These are phyloP conservation scores for Lomentospora prolificans DNA, from an alignment of 2,329 filamentous ascomycete genomes.

Conservation along the genomic window DNA sequence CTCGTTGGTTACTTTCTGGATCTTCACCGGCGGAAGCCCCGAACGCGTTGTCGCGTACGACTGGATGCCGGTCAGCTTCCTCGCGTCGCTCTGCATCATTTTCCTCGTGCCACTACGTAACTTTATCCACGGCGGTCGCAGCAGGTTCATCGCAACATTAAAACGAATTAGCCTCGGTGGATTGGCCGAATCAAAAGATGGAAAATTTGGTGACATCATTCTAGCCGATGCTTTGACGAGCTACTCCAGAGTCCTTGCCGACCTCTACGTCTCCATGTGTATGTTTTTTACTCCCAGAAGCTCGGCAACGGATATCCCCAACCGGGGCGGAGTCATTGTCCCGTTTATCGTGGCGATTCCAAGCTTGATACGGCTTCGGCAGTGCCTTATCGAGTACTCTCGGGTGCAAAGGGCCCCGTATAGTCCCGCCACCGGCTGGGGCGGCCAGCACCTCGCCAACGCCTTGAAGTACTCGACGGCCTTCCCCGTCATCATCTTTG, in stretches of 20 bases:
- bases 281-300: conserved; percentile 72
- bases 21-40: conserved; percentile 60
- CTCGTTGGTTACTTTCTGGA: conserved; percentile 77
- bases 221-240: conserved; percentile 91
- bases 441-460: conserved; percentile 84
- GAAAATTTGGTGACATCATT: conserved; percentile 84
- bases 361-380: conserved; percentile 75
- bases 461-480: conserved; percentile 90
- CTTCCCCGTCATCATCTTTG: conserved; percentile 81
- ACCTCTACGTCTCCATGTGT: conserved; percentile 80
- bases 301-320: conserved; percentile 69
- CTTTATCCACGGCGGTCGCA: conserved; percentile 59
- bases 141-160: conserved; percentile 65
- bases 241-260: conserved; percentile 85
- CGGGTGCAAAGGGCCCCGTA: conserved; percentile 54
- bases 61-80: conserved; percentile 77
- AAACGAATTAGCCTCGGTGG: conserved; percentile 75
- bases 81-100: conserved; percentile 59
- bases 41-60: conserved; percentile 67
- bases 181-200: conserved; percentile 74
- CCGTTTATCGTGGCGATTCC: conserved; percentile 78
- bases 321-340: conserved; percentile 72
- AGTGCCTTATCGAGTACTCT: conserved; percentile 82
- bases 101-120: conserved; percentile 65
- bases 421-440: conserved; percentile 56